Evolutionary conservation across 179 eudicot species (phyloP).

Genomic region (Gypsophila paniculata): DNA sequence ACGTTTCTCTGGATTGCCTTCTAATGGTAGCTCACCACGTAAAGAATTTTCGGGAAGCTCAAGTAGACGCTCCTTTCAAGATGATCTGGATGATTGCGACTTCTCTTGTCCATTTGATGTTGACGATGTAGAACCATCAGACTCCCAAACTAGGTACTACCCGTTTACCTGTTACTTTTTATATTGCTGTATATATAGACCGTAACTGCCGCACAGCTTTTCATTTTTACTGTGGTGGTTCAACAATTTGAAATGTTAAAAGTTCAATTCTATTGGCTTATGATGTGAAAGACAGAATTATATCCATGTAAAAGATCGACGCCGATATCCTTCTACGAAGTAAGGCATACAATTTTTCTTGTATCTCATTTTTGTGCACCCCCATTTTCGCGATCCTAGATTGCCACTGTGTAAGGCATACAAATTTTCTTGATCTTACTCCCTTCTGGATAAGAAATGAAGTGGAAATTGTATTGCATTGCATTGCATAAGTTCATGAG

Average conservation of each 20-base stretch:
- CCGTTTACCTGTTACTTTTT: slow-evolving; percentile 13
- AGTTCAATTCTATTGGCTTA: too few species aligned
- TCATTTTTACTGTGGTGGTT: too few species aligned
- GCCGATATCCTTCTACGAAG: too few species aligned
- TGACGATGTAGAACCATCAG: slow-evolving; percentile 79
- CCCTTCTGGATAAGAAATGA: neutral
- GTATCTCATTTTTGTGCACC: too few species aligned
- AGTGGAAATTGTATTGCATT: neutral
- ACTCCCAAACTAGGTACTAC: slow-evolving; percentile 65
- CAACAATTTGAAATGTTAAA: too few species aligned
- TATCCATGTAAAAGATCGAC: too few species aligned
- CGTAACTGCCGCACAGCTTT: too few species aligned
- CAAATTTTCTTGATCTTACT: neutral
- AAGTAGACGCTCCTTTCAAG: slow-evolving; percentile 81
- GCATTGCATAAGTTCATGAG: neutral
- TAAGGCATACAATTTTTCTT: too few species aligned
- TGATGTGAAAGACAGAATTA: too few species aligned
- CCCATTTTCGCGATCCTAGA: too few species aligned
- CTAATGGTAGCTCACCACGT: slow-evolving; percentile 84
- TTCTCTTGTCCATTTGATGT: slow-evolving; percentile 88
- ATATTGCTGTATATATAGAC: slow-evolving; percentile 5
- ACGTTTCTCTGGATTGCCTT: slow-evolving; percentile 76
- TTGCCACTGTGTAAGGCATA: neutral
- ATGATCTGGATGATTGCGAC: slow-evolving; percentile 76
- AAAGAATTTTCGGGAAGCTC: slow-evolving; percentile 83